Conservation (phyloP, 2,329 filamentous ascomycete species). For the Fusarium floridanum region DNA sequence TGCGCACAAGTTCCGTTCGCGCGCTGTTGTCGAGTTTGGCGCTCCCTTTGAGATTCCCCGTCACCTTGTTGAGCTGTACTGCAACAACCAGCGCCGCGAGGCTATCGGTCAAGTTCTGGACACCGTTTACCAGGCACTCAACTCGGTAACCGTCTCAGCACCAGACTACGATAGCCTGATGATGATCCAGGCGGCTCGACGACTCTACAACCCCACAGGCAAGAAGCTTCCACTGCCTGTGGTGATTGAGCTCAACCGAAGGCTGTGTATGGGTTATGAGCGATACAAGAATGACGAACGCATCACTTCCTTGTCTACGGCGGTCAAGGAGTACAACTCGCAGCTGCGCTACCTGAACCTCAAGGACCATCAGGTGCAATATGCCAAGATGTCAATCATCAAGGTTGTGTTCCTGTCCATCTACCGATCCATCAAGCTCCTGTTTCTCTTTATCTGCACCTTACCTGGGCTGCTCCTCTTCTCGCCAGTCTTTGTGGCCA, state of each 20-base stretch:
- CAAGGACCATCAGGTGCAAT: constrained; percentile 94
- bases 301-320: constrained; percentile 79
- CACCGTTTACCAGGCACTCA: constrained; percentile 85
- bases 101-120: constrained; percentile 89
- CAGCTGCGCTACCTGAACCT: constrained; percentile 88
- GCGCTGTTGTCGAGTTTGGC: constrained; percentile 96
- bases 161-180: constrained; percentile 97
- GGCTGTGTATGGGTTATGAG: constrained; percentile 90
- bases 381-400: constrained; percentile 84
- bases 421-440: constrained; percentile 83
- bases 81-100: constrained; percentile 83
- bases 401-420: constrained; percentile 82
- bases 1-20: constrained; percentile 96
- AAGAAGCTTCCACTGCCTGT: constrained; percentile 93
- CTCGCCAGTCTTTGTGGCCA: constrained; percentile 86
- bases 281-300: constrained; percentile 92
- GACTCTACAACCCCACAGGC: constrained; percentile 93
- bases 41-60: constrained; percentile 86
- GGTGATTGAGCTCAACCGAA: constrained; percentile 93
- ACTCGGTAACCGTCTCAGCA: constrained; percentile 89
- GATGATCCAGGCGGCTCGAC: constrained; percentile 93
- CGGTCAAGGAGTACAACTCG: constrained; percentile 87
- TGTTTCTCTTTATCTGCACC: constrained; percentile 81
- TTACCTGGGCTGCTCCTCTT: constrained; percentile 90
- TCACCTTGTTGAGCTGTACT: constrained; percentile 88